Percentiles rank a stretch among this genome's conserved stretches.
Conservation (phyloP, 1,284 basidiomycete species). For the Rhodotorula sp. region DNA sequence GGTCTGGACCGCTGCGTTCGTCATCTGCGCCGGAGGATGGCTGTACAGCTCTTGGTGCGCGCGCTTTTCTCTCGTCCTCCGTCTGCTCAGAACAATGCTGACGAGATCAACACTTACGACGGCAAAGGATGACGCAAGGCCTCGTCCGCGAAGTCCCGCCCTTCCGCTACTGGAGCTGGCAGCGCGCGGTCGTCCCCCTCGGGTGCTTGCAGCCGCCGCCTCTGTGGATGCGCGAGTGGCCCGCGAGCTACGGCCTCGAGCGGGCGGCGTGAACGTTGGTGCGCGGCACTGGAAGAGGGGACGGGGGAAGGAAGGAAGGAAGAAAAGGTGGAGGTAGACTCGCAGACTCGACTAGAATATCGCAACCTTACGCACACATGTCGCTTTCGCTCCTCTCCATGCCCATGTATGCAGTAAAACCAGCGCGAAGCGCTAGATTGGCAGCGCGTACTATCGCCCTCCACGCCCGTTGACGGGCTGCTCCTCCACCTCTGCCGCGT, state of each 20-base stretch:
- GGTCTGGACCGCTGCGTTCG: slow-evolving; percentile 29
- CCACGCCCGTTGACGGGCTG: background rate
- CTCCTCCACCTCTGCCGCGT: background rate
- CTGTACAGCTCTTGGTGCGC: slow-evolving; percentile 23
- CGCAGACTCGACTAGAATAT: background rate
- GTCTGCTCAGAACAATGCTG: background rate
- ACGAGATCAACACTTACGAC: background rate
- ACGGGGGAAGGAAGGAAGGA: background rate
- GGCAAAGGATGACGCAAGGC: slow-evolving; percentile 20
- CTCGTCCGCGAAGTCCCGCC: slow-evolving; percentile 32
- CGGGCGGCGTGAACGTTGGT: background rate
- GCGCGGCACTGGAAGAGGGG: background rate
- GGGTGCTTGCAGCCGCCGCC: slow-evolving; percentile 30
- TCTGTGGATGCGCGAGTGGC: slow-evolving; percentile 20
- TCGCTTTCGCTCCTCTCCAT: background rate
- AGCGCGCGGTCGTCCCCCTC: slow-evolving; percentile 23
- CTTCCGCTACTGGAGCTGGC: slow-evolving; percentile 24
- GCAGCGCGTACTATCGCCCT: too few relatives aligned
- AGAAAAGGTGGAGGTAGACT: background rate
- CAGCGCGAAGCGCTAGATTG: too few relatives aligned
- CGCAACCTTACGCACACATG: too few relatives aligned
- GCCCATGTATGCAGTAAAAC: too few relatives aligned
- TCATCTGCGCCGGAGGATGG: background rate
- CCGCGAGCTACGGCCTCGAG: background rate
- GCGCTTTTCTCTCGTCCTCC: background rate